Percentiles rank a stretch among this genome's conserved stretches.
Conservation (phyloP, 2,329 filamentous ascomycete species). For the Lasiodiplodia hormozganensis region DNA sequence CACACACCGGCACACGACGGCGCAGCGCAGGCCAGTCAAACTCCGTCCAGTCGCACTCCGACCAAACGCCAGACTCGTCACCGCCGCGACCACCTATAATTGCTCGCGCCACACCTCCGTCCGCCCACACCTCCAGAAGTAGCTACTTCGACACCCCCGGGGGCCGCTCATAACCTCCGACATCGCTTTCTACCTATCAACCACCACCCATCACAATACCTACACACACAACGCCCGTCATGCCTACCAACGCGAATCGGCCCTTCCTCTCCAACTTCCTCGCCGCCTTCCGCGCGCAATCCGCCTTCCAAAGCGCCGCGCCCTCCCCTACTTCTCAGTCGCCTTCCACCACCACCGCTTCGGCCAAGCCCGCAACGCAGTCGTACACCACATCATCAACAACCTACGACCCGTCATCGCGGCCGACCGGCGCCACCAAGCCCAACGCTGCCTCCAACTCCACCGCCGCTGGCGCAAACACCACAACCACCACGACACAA, state of each 20-base stretch:
- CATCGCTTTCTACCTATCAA: neutral
- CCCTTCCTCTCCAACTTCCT: conserved; percentile 73
- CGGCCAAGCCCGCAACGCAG: conserved; percentile 48
- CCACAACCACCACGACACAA: conserved; percentile 37
- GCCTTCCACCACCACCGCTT: conserved; percentile 44
- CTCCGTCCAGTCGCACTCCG: neutral
- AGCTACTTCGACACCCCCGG: neutral
- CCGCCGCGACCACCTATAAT: conserved; percentile 1
- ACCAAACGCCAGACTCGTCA: conserved; percentile 1
- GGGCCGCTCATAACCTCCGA: neutral
- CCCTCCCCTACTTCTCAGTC: conserved; percentile 45
- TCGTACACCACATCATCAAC: conserved; percentile 41
- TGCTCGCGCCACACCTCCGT: neutral
- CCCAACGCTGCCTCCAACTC: neutral
- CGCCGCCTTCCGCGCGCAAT: conserved; percentile 70
- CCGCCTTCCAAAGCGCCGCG: conserved; percentile 64
- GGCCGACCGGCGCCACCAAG: conserved; percentile 34
- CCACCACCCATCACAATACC: neutral
- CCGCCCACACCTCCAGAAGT: neutral
- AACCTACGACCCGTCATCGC: conserved; percentile 38
- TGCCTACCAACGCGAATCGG: conserved; percentile 58
- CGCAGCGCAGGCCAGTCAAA: conserved; percentile 15
- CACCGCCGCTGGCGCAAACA: neutral
- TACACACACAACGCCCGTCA: neutral
- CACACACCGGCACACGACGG: neutral